These are phyloP conservation scores for Hypoxylon sp. DNA, from an alignment of 2,329 filamentous ascomycete genomes.

Conservation along the genomic window DNA sequence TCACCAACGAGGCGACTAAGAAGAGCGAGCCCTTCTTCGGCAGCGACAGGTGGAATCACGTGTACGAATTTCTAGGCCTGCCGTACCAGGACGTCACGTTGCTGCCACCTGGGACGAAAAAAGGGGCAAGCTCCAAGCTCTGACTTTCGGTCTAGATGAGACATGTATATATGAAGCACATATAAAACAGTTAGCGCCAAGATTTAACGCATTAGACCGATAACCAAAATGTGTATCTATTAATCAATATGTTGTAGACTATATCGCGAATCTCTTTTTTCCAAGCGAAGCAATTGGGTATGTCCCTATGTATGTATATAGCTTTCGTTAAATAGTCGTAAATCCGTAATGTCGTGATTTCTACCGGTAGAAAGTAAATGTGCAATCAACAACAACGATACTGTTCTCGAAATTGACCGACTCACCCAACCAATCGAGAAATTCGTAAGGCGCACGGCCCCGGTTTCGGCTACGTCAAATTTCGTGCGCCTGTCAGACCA, in stretches of 20 bases:
- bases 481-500: conserved; percentile 11
- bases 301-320: conserved; percentile 10
- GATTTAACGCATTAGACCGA: neutral
- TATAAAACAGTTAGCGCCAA: neutral
- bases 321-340: conserved; percentile 37
- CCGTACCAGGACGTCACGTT: conserved; percentile 70
- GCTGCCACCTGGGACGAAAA: conserved; percentile 48
- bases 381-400: conserved; percentile 18
- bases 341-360: conserved; percentile 39
- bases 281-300: conserved; percentile 20
- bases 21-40: conserved; percentile 80
- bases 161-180: neutral
- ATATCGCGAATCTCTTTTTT: conserved; percentile 5
- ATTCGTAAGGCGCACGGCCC: neutral
- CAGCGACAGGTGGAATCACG: conserved; percentile 79
- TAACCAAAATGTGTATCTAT: neutral
- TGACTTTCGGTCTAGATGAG: conserved; percentile 21
- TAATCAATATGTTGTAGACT: conserved; percentile 16
- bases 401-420: neutral
- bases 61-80: conserved; percentile 76
- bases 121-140: conserved; percentile 55
- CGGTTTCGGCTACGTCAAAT: neutral
- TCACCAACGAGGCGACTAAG: conserved; percentile 70
- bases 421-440: conserved; percentile 1
- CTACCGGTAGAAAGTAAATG: conserved; percentile 24